Percentiles rank a stretch among this genome's conserved stretches.
Conservation (phyloP, 2,329 filamentous ascomycete genomes). For the Trichophyton rubrum region DNA sequence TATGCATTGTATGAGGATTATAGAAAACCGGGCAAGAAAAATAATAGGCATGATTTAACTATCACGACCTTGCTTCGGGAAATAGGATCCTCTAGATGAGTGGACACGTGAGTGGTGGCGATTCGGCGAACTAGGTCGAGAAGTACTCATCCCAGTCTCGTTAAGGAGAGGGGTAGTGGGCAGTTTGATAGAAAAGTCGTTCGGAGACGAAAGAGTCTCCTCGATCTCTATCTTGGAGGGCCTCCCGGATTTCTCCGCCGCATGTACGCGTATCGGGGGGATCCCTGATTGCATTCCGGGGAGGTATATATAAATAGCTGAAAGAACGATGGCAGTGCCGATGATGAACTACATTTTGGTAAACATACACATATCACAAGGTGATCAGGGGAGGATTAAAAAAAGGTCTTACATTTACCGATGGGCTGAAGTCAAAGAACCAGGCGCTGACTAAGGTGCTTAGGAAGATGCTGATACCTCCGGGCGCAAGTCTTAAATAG, state of each 20-base stretch:
- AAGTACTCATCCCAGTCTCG: conserved; percentile 41
- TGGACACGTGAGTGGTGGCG: conserved; percentile 32
- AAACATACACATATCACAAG: neutral
- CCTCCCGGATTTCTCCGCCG: conserved; percentile 52
- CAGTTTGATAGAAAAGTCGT: conserved; percentile 37
- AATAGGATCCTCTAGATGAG: conserved; percentile 29
- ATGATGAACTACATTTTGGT: conserved; percentile 54
- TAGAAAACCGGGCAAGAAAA: neutral
- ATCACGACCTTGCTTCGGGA: conserved; percentile 19
- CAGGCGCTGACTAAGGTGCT: conserved; percentile 75
- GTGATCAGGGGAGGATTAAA: conserved; percentile 1
- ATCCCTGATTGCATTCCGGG: conserved; percentile 16
- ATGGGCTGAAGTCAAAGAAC: conserved; percentile 71
- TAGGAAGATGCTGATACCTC: conserved; percentile 79
- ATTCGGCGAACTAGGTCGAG: conserved; percentile 36
- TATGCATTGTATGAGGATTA: neutral
- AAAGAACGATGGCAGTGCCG: conserved; percentile 66
- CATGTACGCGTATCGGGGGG: conserved; percentile 46
- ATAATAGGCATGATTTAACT: neutral
- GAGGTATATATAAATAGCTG: conserved; percentile 69
- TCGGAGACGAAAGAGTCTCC: conserved; percentile 23
- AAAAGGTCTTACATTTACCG: conserved; percentile 48
- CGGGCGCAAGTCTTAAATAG: conserved; percentile 87
- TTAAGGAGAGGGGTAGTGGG: conserved; percentile 37
- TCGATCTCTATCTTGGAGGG: conserved; percentile 39